Evolutionary conservation across 148 eudicot genomes (phyloP).

Genomic region (Pouteria glomerata): DNA sequence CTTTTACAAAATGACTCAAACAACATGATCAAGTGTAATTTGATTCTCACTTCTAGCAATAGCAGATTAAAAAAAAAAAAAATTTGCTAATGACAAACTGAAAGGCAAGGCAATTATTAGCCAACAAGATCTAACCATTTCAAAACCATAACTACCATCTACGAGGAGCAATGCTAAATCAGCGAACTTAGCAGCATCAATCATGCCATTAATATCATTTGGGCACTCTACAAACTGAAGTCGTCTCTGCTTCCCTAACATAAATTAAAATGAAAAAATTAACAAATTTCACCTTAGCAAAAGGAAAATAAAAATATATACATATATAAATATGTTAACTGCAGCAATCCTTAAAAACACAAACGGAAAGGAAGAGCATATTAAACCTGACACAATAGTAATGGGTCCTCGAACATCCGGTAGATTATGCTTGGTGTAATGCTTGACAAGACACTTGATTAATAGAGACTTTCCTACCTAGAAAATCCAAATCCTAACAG

Average conservation of each 20-base stretch:
- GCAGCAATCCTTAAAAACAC: neutral
- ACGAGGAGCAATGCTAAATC: slow-evolving; percentile 85
- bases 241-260: slow-evolving; percentile 79
- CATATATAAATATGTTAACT: neutral
- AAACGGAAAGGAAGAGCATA: neutral
- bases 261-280: neutral
- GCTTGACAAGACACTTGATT: slow-evolving; percentile 80
- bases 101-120: neutral
- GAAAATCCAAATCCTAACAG: slow-evolving; percentile 3
- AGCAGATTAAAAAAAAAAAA: too few relatives aligned
- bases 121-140: slow-evolving; percentile 64
- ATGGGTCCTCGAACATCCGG: slow-evolving; percentile 86
- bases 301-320: neutral
- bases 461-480: slow-evolving; percentile 91
- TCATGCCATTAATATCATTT: slow-evolving; percentile 93
- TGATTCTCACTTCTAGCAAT: neutral
- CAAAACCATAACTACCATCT: slow-evolving; percentile 95
- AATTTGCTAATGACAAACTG: too few relatives aligned
- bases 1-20: neutral
- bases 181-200: slow-evolving; percentile 92
- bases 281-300: neutral
- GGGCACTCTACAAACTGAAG: slow-evolving; percentile 93
- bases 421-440: slow-evolving; percentile 84
- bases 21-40: neutral
- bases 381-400: slow-evolving; percentile 82